Conservation (phyloP, 768 basidiomycete species). For the Lactarius trivialis region DNA sequence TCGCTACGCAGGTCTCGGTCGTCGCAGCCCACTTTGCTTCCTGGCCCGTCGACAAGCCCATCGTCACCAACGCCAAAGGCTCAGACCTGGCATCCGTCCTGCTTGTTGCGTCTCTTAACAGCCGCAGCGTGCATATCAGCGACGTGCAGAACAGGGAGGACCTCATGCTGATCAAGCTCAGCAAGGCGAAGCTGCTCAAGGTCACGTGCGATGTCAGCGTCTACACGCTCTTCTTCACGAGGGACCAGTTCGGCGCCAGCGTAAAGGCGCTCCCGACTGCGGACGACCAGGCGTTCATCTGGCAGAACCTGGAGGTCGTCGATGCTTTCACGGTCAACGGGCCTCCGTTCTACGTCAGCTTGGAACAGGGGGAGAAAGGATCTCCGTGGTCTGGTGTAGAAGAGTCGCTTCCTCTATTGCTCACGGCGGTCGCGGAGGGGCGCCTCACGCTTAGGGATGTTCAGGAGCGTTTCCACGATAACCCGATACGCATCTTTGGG, state of each 20-base stretch:
- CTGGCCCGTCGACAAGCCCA: constrained; percentile 89
- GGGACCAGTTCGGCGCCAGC: constrained; percentile 55
- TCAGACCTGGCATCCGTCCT: constrained; percentile 90
- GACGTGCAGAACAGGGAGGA: constrained; percentile 86
- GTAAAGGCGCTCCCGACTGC: constrained; percentile 58
- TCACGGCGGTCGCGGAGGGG: constrained; percentile 78
- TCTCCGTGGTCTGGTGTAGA: constrained; percentile 75
- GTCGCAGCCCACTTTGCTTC: constrained; percentile 83
- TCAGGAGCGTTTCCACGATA: constrained; percentile 78
- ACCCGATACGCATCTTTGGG: constrained; percentile 87
- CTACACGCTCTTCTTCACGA: constrained; percentile 83
- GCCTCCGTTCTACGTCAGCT: constrained; percentile 71
- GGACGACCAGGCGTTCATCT: constrained; percentile 76
- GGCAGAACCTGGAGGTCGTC: constrained; percentile 76
- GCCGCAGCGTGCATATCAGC: constrained; percentile 82
- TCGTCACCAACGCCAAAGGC: constrained; percentile 88
- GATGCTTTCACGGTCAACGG: constrained; percentile 88
- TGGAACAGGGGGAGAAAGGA: constrained; percentile 50
- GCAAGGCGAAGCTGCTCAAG: constrained; percentile 88
- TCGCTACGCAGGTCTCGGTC: constrained; percentile 55
- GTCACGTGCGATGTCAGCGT: constrained; percentile 96
- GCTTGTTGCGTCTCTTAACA: constrained; percentile 88
- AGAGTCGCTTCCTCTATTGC: constrained; percentile 80
- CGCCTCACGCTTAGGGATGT: constrained; percentile 80
- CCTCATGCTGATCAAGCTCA: constrained; percentile 81